Percentiles rank a stretch among this genome's conserved stretches.
phyloP scores from a whole-genome alignment of 176 grass and related monocot species.

The Oryza meridionalis region DNA sequence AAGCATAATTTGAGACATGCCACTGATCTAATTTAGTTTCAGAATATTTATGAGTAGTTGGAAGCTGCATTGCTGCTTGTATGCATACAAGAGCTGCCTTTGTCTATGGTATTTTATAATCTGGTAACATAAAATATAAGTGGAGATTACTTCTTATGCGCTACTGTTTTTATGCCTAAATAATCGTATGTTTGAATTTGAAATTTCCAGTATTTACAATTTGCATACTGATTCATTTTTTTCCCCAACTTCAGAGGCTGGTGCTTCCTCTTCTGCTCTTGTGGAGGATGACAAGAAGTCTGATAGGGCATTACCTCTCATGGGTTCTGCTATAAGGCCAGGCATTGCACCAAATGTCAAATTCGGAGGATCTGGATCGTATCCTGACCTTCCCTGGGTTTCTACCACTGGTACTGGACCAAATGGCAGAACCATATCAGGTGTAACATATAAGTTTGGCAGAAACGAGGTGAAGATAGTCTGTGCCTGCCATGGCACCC shows the following conservation, averaged over 20 bases:
- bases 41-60: conserved; percentile 25
- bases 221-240: background rate
- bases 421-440: conserved; percentile 86
- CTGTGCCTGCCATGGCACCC: conserved; percentile 88
- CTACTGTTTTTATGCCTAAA: conserved; percentile 6
- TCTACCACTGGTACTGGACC: conserved; percentile 69
- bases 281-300: conserved; percentile 54
- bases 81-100: background rate
- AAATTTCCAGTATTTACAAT: background rate
- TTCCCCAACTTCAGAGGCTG: conserved; percentile 40
- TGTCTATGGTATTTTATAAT: background rate
- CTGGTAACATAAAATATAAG: conserved; percentile 17
- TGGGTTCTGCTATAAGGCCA: conserved; percentile 66
- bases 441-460: conserved; percentile 85
- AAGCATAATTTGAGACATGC: conserved; percentile 9
- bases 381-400: conserved; percentile 95
- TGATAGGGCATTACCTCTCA: conserved; percentile 46
- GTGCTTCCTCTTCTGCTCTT: conserved; percentile 55
- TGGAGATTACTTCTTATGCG: conserved; percentile 19
- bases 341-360: conserved; percentile 76
- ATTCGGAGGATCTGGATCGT: conserved; percentile 86
- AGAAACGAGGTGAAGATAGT: conserved; percentile 79
- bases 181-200: conserved; percentile 1
- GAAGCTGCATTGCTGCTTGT: background rate
- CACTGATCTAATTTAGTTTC: conserved; percentile 22